Conservation (phyloP, 2,329 filamentous ascomycete species). For the Podosphaera aphanis region DNA sequence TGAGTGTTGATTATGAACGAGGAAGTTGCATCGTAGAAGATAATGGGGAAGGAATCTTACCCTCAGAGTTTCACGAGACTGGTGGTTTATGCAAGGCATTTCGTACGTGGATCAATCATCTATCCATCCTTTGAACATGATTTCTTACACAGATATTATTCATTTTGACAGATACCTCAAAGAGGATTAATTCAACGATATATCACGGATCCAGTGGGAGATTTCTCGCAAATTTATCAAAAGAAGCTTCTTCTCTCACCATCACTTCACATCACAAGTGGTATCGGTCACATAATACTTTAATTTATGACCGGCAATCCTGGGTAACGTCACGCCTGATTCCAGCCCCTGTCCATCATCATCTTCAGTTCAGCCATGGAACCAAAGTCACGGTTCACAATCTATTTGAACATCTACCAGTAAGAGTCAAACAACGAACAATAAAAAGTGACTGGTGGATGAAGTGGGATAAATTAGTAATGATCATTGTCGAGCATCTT, state of each 20-base stretch:
- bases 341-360: slow-evolving; percentile 35
- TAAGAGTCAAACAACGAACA: slow-evolving; percentile 61
- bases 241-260: slow-evolving; percentile 52
- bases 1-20: slow-evolving; percentile 50
- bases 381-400: slow-evolving; percentile 56
- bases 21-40: slow-evolving; percentile 68
- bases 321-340: slow-evolving; percentile 37
- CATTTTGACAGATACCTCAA: slow-evolving; percentile 88
- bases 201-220: slow-evolving; percentile 45
- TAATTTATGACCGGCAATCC: slow-evolving; percentile 51
- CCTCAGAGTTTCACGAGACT: slow-evolving; percentile 42
- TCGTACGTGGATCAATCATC: slow-evolving; percentile 32
- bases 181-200: slow-evolving; percentile 24
- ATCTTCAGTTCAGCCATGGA: slow-evolving; percentile 37
- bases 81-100: slow-evolving; percentile 54
- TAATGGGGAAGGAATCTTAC: slow-evolving; percentile 55
- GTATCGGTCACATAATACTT: slow-evolving; percentile 35
- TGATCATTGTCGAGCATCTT: slow-evolving; percentile 35
- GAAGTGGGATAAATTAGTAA: slow-evolving; percentile 28
- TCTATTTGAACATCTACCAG: slow-evolving; percentile 75
- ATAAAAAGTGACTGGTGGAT: slow-evolving; percentile 26
- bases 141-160: too few species aligned
- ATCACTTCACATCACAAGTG: slow-evolving; percentile 47
- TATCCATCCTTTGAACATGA: too few species aligned
- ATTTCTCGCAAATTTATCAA: slow-evolving; percentile 56